A percentile compares a stretch with the other conserved stretches of the same genome.
Evolutionary conservation across 164 flowering plant genomes (phyloP).

Genomic region (Vitis cinerea): DNA sequence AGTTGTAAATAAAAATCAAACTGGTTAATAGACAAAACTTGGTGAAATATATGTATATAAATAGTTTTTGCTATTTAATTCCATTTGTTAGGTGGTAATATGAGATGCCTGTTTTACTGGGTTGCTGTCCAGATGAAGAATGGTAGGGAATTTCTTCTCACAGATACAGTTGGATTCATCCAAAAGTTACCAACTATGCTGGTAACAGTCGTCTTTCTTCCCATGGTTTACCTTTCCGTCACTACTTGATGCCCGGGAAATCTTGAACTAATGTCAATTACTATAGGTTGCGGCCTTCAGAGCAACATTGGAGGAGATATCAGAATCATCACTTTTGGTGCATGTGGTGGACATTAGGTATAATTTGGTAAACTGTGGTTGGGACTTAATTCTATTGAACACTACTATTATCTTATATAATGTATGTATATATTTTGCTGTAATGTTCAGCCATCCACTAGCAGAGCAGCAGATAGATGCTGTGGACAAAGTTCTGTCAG

Average conservation of each 20-base stretch:
- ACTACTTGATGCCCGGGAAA: no score
- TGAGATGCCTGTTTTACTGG: constrained; percentile 16
- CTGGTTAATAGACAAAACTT: no score
- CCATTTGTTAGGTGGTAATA: constrained; percentile 1
- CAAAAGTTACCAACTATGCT: constrained; percentile 92
- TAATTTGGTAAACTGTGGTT: constrained; percentile 9
- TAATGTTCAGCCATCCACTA: constrained; percentile 72
- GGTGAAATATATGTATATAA: not conserved
- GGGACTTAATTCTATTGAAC: not conserved
- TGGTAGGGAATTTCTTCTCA: constrained; percentile 89
- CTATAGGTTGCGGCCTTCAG: constrained; percentile 92
- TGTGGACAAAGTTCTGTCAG: constrained; percentile 81
- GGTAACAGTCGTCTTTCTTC: constrained; percentile 35
- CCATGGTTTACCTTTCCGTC: not conserved
- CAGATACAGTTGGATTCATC: constrained; percentile 97
- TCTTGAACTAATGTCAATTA: no score
- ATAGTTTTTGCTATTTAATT: not conserved
- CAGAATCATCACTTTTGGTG: constrained; percentile 92
- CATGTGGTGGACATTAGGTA: constrained; percentile 98
- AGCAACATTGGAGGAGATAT: constrained; percentile 93
- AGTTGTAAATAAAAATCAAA: no score
- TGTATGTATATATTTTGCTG: not conserved
- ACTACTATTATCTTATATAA: not conserved
- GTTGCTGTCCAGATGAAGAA: constrained; percentile 62
- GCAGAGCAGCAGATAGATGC: constrained; percentile 88